These are phyloP conservation scores for Strobilomyces dryophilus DNA, from an alignment of 768 basidiomycete species.

Conservation along the genomic window DNA sequence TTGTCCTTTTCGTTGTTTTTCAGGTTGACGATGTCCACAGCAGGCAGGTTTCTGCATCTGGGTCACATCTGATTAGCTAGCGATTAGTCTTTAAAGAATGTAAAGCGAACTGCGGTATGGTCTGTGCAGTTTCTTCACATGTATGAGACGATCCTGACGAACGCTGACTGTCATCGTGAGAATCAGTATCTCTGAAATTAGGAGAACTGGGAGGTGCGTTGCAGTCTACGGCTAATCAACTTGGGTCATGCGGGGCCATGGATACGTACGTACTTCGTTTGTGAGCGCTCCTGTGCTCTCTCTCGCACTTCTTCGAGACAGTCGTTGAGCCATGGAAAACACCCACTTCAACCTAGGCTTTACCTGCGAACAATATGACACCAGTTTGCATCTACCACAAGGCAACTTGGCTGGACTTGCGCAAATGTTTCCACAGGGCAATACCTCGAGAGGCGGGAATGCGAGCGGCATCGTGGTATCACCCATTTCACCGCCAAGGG, in stretches of 20 bases:
- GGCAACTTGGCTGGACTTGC: conserved; percentile 21
- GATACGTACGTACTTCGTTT: conserved; percentile 25
- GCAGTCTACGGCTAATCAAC: conserved; percentile 16
- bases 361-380: conserved; percentile 42
- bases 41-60: conserved; percentile 24
- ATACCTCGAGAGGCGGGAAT: conserved; percentile 19
- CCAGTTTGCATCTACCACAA: conserved; percentile 33
- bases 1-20: conserved; percentile 19
- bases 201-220: background rate
- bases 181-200: background rate
- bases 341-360: background rate
- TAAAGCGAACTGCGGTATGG: conserved; percentile 23
- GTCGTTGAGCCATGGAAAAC: background rate
- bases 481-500: conserved; percentile 13
- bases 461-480: conserved; percentile 11
- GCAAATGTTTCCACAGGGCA: conserved; percentile 36
- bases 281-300: conserved; percentile 34
- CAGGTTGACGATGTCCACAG: conserved; percentile 27
- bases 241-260: background rate
- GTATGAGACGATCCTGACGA: background rate
- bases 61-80: background rate
- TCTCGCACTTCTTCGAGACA: conserved; percentile 36
- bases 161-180: background rate
- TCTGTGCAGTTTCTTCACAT: background rate
- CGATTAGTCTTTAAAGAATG: conserved; percentile 1